Percentiles rank a stretch among this genome's conserved stretches.
phyloP scores from a whole-genome alignment of 2,329 filamentous ascomycete genomes.

The Fusarium napiforme region DNA sequence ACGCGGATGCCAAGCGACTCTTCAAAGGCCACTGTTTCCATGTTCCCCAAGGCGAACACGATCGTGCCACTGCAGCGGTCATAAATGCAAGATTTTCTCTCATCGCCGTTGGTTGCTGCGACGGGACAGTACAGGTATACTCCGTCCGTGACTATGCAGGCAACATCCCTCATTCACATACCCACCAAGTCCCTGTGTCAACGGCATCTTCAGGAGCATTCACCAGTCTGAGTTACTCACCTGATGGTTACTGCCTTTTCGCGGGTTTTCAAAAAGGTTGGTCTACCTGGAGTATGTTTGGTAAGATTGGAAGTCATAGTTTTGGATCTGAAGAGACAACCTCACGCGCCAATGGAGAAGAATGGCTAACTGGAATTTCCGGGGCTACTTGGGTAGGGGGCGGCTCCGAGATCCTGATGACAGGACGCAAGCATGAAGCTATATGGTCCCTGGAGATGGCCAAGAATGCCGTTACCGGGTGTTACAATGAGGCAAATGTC shows the following conservation, averaged over 20 bases:
- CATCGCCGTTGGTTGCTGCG: constrained; percentile 84
- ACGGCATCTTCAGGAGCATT: constrained; percentile 74
- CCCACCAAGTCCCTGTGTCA: constrained; percentile 76
- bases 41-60: constrained; percentile 67
- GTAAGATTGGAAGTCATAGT: constrained; percentile 86
- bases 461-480: constrained; percentile 90
- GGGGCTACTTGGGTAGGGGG: constrained; percentile 88
- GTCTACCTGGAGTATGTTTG: constrained; percentile 98
- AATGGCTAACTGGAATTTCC: constrained; percentile 83
- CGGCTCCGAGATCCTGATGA: constrained; percentile 85
- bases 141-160: constrained; percentile 92
- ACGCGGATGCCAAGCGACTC: constrained; percentile 69
- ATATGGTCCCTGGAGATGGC: constrained; percentile 93
- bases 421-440: constrained; percentile 76
- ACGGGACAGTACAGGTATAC: constrained; percentile 88
- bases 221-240: constrained; percentile 84
- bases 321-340: constrained; percentile 77
- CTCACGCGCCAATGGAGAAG: constrained; percentile 76
- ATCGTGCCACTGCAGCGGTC: constrained; percentile 76
- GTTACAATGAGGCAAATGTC: constrained; percentile 90
- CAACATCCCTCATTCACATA: constrained; percentile 89
- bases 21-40: constrained; percentile 96
- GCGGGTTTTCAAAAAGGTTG: constrained; percentile 92
- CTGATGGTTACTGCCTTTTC: constrained; percentile 96
- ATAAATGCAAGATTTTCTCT: constrained; percentile 97